A percentile compares a stretch with the other conserved stretches of the same genome.
These are phyloP conservation scores for Colletotrichum phormii DNA, from an alignment of 2,329 filamentous ascomycete species.

Conservation along the genomic window DNA sequence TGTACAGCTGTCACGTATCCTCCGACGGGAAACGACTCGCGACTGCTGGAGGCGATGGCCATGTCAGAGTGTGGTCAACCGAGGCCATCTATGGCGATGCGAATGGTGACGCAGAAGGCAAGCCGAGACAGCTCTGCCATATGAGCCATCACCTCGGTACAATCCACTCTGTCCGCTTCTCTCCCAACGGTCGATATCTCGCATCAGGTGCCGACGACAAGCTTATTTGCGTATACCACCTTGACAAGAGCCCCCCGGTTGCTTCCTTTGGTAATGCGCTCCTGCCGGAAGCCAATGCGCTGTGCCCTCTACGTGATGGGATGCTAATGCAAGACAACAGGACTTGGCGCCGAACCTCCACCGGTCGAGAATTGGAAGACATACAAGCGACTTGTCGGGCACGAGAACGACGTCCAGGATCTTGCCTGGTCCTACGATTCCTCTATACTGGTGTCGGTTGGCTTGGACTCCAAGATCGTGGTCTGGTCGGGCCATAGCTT, in stretches of 20 bases:
- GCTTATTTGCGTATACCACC: conserved; percentile 96
- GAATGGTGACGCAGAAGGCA: conserved; percentile 45
- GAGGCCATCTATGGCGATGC: conserved; percentile 84
- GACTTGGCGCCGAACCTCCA: conserved; percentile 72
- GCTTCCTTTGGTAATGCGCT: conserved; percentile 76
- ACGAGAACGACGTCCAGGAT: conserved; percentile 99
- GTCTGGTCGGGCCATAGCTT: conserved; percentile 99
- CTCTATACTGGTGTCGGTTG: conserved; percentile 94
- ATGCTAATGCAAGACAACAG: conserved; percentile 28
- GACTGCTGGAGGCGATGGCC: conserved; percentile 95
- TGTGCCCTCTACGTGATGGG: not conserved
- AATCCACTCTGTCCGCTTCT: conserved; percentile 97
- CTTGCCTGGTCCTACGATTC: conserved; percentile 97
- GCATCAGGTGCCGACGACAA: conserved; percentile 98
- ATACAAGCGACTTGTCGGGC: conserved; percentile 89
- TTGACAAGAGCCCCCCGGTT: conserved; percentile 84
- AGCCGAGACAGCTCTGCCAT: conserved; percentile 93
- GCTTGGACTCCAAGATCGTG: conserved; percentile 96
- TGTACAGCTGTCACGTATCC: conserved; percentile 98
- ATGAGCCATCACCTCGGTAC: conserved; percentile 99
- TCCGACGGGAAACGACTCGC: conserved; percentile 92
- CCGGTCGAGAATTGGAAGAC: conserved; percentile 99
- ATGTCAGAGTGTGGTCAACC: conserved; percentile 97
- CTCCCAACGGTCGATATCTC: conserved; percentile 92
- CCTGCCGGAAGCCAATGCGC: conserved; percentile 46